Evolutionary conservation across 176 grass and related monocot species (phyloP).

Genomic region (Bromus sterilis): DNA sequence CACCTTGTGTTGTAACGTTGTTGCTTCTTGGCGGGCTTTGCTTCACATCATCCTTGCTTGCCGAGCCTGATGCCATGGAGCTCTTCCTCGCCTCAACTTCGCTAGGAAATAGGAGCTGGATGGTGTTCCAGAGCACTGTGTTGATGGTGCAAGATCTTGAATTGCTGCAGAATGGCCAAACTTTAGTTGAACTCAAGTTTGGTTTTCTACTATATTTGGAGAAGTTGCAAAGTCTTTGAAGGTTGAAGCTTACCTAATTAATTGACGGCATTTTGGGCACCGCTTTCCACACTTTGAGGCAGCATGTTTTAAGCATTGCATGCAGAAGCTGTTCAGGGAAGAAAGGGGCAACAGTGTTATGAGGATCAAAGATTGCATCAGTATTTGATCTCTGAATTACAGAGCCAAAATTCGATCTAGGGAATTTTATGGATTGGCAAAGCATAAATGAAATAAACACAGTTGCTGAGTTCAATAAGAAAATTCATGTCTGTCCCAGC

Average conservation of each 20-base stretch:
- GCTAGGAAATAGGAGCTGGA: slow-evolving; percentile 78
- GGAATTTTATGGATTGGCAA: background rate
- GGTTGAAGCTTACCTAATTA: slow-evolving; percentile 60
- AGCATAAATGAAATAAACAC: background rate
- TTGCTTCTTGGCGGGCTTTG: slow-evolving; percentile 2
- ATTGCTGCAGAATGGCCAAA: slow-evolving; percentile 43
- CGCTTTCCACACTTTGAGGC: slow-evolving; percentile 72
- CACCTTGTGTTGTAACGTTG: slow-evolving; percentile 5
- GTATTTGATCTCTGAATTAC: background rate
- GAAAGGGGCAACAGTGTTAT: background rate
- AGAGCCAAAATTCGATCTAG: background rate
- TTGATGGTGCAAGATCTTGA: slow-evolving; percentile 82
- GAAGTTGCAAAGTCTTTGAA: background rate
- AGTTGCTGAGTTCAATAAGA: background rate
- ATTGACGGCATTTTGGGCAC: slow-evolving; percentile 79
- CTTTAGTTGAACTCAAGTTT: background rate
- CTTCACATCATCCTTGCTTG: background rate
- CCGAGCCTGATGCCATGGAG: slow-evolving; percentile 15
- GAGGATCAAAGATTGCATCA: background rate
- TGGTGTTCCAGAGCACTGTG: slow-evolving; percentile 90
- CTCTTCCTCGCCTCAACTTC: slow-evolving; percentile 66
- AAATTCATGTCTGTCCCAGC: background rate
- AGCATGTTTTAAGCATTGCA: slow-evolving; percentile 76
- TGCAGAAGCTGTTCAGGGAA: slow-evolving; percentile 64
- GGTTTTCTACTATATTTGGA: background rate